Evolutionary conservation across 2,329 filamentous ascomycete genomes (phyloP).

Genomic region (Magnaporthiopsis poae): DNA sequence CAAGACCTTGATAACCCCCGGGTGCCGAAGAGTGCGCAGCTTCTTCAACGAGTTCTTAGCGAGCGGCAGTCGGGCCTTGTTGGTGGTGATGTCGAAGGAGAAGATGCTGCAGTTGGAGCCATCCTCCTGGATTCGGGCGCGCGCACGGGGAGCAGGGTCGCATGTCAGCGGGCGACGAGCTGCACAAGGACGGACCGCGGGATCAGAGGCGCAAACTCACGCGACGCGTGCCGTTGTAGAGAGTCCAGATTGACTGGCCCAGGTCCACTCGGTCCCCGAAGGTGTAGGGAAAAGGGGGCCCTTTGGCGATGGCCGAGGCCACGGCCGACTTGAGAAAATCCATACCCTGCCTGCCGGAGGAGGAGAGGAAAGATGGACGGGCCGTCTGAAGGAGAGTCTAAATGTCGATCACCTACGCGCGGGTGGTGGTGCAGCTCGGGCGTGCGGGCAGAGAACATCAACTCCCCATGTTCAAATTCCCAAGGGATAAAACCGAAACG

Average conservation of each 20-base stretch:
- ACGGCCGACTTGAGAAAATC: conserved; percentile 97
- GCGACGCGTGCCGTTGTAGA: conserved; percentile 86
- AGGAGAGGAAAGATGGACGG: background rate
- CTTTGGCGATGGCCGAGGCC: conserved; percentile 90
- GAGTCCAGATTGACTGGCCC: conserved; percentile 89
- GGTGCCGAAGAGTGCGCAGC: conserved; percentile 82
- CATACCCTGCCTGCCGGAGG: conserved; percentile 44
- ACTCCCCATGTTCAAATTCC: background rate
- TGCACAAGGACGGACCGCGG: background rate
- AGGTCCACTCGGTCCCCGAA: conserved; percentile 89
- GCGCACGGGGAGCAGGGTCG: background rate
- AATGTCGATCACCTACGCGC: background rate
- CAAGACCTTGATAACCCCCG: conserved; percentile 84
- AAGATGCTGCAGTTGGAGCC: conserved; percentile 92
- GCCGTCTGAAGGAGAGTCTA: background rate
- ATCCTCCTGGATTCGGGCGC: conserved; percentile 59
- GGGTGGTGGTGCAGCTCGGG: background rate
- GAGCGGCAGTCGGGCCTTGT: conserved; percentile 71
- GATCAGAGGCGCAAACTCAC: conserved; percentile 36
- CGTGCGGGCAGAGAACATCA: background rate
- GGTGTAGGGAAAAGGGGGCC: conserved; percentile 81
- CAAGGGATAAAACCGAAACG: background rate
- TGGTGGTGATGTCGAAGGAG: conserved; percentile 78
- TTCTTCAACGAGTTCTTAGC: conserved; percentile 92
- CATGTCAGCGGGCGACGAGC: background rate